phyloP scores from a whole-genome alignment of 495 filamentous ascomycete species.

The Hypomontagnella submonticulosa region DNA sequence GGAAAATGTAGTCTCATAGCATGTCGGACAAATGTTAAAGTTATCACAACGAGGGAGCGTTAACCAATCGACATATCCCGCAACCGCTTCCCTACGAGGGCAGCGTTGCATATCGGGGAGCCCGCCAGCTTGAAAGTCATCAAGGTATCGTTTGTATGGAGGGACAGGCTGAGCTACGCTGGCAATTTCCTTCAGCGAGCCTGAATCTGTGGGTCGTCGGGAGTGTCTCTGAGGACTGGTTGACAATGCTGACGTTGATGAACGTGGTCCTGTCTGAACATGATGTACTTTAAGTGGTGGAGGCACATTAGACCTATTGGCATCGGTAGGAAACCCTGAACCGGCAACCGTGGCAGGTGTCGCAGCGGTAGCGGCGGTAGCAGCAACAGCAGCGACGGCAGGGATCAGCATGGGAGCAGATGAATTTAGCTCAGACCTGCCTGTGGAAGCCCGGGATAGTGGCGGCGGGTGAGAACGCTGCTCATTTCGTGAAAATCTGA shows the following conservation, averaged over 20 bases:
- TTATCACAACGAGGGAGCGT: constrained; percentile 56
- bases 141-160: constrained; percentile 52
- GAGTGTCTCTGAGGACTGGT: constrained; percentile 25
- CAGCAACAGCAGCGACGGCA: constrained; percentile 5
- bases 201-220: constrained; percentile 48
- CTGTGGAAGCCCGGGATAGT: constrained; percentile 43
- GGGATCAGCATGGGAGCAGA: constrained; percentile 41
- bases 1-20: constrained; percentile 53
- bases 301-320: constrained; percentile 29
- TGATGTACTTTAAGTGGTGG: constrained; percentile 29
- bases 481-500: constrained; percentile 40
- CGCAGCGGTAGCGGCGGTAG: constrained; percentile 30
- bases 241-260: constrained; percentile 34
- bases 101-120: constrained; percentile 53
- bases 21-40: constrained; percentile 60
- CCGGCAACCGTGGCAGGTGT: constrained; percentile 35
- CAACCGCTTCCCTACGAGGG: constrained; percentile 47
- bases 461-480: constrained; percentile 47
- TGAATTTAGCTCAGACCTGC: constrained; percentile 31
- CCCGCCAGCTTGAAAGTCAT: constrained; percentile 46
- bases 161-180: constrained; percentile 37
- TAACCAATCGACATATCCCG: constrained; percentile 52
- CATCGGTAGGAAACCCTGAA: constrained; percentile 39
- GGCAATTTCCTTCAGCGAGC: constrained; percentile 37
- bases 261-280: constrained; percentile 30